Conservation (phyloP, 1,284 basidiomycete species). For the Pterulicium gracile region DNA sequence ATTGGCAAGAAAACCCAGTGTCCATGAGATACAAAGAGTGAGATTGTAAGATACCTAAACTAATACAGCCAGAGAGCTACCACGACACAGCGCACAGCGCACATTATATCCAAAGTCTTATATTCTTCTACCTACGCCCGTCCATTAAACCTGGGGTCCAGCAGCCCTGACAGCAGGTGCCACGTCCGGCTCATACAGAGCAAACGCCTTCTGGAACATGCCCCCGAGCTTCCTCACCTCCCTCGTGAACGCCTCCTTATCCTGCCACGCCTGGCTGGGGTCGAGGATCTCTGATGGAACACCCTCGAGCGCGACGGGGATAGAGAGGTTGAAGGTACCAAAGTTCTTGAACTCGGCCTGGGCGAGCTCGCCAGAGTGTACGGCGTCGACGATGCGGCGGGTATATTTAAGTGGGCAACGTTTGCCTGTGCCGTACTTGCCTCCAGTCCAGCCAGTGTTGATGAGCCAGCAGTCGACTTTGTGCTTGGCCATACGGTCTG, state of each 20-base stretch:
- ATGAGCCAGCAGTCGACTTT: slow-evolving; percentile 96
- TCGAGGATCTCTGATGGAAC: slow-evolving; percentile 86
- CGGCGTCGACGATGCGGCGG: slow-evolving; percentile 92
- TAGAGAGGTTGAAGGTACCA: slow-evolving; percentile 66
- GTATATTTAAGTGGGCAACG: slow-evolving; percentile 95
- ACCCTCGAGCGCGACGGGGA: slow-evolving; percentile 74
- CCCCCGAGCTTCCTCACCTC: slow-evolving; percentile 79
- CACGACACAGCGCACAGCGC: too few species aligned
- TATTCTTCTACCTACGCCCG: too few species aligned
- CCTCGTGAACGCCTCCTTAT: slow-evolving; percentile 78
- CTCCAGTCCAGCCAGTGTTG: slow-evolving; percentile 98
- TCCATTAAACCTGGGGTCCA: slow-evolving; percentile 51
- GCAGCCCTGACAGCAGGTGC: slow-evolving; percentile 68
- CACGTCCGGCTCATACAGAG: slow-evolving; percentile 80
- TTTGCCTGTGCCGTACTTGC: slow-evolving; percentile 86
- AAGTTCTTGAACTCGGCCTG: slow-evolving; percentile 85
- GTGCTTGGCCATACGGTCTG: slow-evolving; percentile 87
- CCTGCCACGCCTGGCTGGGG: slow-evolving; percentile 76
- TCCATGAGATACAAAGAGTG: too few species aligned
- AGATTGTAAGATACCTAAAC: too few species aligned
- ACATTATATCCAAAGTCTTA: too few species aligned
- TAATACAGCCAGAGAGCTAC: too few species aligned
- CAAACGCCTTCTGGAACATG: slow-evolving; percentile 92
- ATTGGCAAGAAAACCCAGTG: too few species aligned
- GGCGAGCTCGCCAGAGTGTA: slow-evolving; percentile 89